Conservation (phyloP, 331 rosid genomes). For the Acacia pycnantha region DNA sequence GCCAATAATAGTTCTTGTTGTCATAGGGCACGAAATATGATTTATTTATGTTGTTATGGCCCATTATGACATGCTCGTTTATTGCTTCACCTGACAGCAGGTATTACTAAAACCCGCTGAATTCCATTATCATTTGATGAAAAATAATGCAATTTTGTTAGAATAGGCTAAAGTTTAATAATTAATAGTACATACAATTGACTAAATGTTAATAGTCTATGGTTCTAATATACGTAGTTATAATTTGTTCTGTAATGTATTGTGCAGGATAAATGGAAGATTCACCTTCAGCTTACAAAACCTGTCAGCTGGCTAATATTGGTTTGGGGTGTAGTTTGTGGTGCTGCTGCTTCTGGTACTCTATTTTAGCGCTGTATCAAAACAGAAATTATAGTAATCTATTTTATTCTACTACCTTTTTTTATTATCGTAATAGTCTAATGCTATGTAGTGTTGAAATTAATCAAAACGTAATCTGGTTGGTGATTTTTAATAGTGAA, state of each 20-base stretch:
- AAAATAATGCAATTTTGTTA: background rate
- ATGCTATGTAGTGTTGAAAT: background rate
- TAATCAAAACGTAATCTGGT: background rate
- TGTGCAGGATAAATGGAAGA: background rate
- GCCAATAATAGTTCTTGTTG: background rate
- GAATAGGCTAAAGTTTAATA: background rate
- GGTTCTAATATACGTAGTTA: background rate
- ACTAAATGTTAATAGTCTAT: background rate
- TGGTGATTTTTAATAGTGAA: background rate
- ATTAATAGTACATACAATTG: background rate
- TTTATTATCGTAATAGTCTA: background rate
- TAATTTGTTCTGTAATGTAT: background rate
- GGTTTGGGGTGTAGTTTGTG: background rate
- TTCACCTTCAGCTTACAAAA: background rate
- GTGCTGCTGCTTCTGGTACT: conserved; percentile 1
- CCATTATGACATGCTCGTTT: background rate
- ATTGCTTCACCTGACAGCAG: background rate
- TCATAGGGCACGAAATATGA: background rate
- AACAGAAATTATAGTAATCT: background rate
- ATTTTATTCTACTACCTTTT: too few relatives aligned
- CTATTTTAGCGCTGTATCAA: background rate
- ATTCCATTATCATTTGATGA: background rate
- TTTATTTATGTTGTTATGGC: background rate
- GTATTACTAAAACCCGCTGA: background rate
- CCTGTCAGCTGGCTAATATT: background rate